Evolutionary conservation across 2,329 filamentous ascomycete genomes (phyloP), one percentile per base, ranked within the genome.

Genomic region (Penicillium sp.): DNA sequence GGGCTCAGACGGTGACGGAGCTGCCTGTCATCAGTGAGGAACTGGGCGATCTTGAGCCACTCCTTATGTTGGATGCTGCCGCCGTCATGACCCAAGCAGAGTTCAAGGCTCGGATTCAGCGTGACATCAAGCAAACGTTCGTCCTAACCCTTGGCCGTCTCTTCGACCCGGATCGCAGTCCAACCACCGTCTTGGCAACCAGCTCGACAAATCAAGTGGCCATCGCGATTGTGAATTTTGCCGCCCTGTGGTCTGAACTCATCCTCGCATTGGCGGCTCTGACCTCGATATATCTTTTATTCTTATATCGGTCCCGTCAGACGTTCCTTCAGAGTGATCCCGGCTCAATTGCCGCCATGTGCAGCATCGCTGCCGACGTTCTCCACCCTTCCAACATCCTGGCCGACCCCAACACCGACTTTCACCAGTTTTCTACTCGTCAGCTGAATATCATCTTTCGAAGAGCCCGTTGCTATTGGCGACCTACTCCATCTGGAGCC

Each of bases 311-410:
- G 9, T 62, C 52, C 1, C 69, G 69, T 0, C 56, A 63, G 8
- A 68, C 69, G 18, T 69, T 71, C 23, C 63, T 72, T 1, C 61
- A 69, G 48, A 68, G 67, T 29, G 69, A 72, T 27, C 70, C 70
- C 1, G 66, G 68, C 6, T 71, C 70, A 6, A 70, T 72, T 27
- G 67, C 67, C 15, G 67, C 69, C 42, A 72, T 72, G 68, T 73
- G 69, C 40, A 72, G 69, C 57, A 69, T 72, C 44, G 58, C 67
- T 2, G 66, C 68, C 2, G 68, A 72, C 43, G 48, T 72, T 0
- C 67, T 72, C 22, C 64, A 65, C 23, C 59, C 65, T 2, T 56
- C 58, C 25, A 72, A 70, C 43, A 54, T 72, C 14, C 60, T 72
- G 2, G 59, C 60, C 7, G 51, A 69, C 43, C 62, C 68, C 3